Conservation (phyloP, 2,329 filamentous ascomycete genomes). For the Cadophora sp. region DNA sequence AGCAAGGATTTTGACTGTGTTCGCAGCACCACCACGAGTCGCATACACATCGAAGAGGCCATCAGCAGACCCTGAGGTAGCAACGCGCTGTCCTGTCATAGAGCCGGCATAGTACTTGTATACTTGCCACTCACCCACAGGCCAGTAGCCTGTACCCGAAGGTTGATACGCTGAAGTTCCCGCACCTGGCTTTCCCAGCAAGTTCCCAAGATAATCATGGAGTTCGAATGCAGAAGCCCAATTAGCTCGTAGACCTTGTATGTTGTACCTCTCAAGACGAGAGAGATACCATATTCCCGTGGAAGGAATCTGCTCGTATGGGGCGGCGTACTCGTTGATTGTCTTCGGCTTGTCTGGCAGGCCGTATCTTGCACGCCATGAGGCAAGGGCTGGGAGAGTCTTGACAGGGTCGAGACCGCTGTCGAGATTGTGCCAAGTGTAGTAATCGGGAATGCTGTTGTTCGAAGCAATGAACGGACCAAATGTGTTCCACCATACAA, state of each 20-base stretch:
- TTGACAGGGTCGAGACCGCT: constrained; percentile 28
- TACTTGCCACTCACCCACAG: constrained; percentile 51
- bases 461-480: constrained; percentile 46
- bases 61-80: constrained; percentile 43
- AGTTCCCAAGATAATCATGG: constrained; percentile 30
- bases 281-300: constrained; percentile 31
- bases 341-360: constrained; percentile 27
- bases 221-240: constrained; percentile 26
- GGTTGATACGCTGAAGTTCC: background rate
- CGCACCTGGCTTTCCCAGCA: constrained; percentile 25
- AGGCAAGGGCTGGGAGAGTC: constrained; percentile 33
- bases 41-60: constrained; percentile 28
- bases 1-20: constrained; percentile 20
- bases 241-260: constrained; percentile 31
- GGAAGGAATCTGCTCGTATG: constrained; percentile 27
- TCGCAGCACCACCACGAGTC: constrained; percentile 15
- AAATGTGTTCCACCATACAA: constrained; percentile 50
- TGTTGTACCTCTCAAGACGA: constrained; percentile 31
- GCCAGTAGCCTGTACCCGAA: constrained; percentile 44
- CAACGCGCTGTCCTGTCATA: constrained; percentile 50
- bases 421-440: constrained; percentile 51
- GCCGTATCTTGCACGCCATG: constrained; percentile 17
- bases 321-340: constrained; percentile 34
- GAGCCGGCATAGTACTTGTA: constrained; percentile 53
- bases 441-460: constrained; percentile 50